Conservation (phyloP, 352 stramenopile species). For the Elongisporangium prolatum region DNA sequence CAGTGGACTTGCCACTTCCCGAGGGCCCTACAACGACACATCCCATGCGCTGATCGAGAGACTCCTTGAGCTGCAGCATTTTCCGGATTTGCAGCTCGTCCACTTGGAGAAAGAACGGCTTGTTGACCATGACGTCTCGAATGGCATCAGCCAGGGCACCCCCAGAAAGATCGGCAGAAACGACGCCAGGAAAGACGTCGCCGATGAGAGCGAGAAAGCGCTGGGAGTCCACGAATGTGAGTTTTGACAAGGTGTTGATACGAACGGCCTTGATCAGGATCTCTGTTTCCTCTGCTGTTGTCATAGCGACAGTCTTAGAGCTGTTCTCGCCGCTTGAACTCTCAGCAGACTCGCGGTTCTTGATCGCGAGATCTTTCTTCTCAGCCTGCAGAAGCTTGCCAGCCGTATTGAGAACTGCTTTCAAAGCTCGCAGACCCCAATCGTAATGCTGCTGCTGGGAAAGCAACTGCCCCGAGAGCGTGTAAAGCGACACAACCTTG, state of each 20-base stretch:
- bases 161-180: slow-evolving; percentile 72
- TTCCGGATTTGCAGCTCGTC: slow-evolving; percentile 92
- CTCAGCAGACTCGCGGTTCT: slow-evolving; percentile 3
- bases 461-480: slow-evolving; percentile 79
- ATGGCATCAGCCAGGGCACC: slow-evolving; percentile 86
- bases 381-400: slow-evolving; percentile 87
- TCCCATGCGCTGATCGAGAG: slow-evolving; percentile 93
- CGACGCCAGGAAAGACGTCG: slow-evolving; percentile 91
- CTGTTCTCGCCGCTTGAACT: slow-evolving; percentile 10
- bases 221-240: slow-evolving; percentile 90
- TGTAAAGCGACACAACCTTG: slow-evolving; percentile 93
- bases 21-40: slow-evolving; percentile 93
- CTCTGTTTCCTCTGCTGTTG: slow-evolving; percentile 76
- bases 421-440: slow-evolving; percentile 91
- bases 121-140: slow-evolving; percentile 84
- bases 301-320: slow-evolving; percentile 33
- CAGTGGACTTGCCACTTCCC: slow-evolving; percentile 91
- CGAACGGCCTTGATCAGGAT: slow-evolving; percentile 94
- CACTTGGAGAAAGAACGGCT: slow-evolving; percentile 83
- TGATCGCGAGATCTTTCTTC: slow-evolving; percentile 59
- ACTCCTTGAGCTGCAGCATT: slow-evolving; percentile 96
- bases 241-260: slow-evolving; percentile 95
- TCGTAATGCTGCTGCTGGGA: slow-evolving; percentile 93
- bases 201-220: slow-evolving; percentile 90
- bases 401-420: slow-evolving; percentile 92